Percentiles rank a stretch among this genome's conserved stretches.
phyloP scores from a whole-genome alignment of 345 rosid genomes.

The Cardamine occulta region DNA sequence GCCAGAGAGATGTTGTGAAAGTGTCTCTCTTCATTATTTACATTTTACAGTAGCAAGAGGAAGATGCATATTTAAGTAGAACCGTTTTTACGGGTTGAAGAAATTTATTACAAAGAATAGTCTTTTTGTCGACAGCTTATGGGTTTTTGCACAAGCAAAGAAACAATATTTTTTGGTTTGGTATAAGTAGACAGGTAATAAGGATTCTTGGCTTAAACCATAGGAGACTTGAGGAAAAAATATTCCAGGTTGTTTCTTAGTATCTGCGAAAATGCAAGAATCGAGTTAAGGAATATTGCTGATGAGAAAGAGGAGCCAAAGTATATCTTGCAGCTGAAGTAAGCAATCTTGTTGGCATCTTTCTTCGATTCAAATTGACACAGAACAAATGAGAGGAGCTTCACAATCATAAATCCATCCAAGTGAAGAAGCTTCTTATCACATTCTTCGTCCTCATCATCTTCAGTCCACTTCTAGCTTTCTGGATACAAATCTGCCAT shows the following conservation, averaged over 20 bases:
- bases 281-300: slow-evolving; percentile 41
- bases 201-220: slow-evolving; percentile 44
- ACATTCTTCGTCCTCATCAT: neutral
- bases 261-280: slow-evolving; percentile 35
- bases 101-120: slow-evolving; percentile 33
- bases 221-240: slow-evolving; percentile 32
- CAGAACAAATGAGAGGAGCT: slow-evolving; percentile 25
- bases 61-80: no score
- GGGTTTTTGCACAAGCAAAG: slow-evolving; percentile 22
- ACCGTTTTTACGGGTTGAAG: slow-evolving; percentile 24
- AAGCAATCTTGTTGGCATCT: slow-evolving; percentile 35
- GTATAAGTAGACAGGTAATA: slow-evolving; percentile 32
- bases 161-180: slow-evolving; percentile 15
- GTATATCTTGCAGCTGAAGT: slow-evolving; percentile 45
- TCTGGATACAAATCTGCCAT: neutral
- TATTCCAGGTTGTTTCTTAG: slow-evolving; percentile 40
- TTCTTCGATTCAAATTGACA: slow-evolving; percentile 11
- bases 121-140: slow-evolving; percentile 26
- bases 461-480: slow-evolving; percentile 16
- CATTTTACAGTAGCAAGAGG: no score
- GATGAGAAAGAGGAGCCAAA: slow-evolving; percentile 42
- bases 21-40: no score
- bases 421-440: neutral
- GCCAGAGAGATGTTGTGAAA: no score
- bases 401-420: slow-evolving; percentile 27